phyloP scores from a whole-genome alignment of 169 alveolate species.

The Plasmodium knowlesi region DNA sequence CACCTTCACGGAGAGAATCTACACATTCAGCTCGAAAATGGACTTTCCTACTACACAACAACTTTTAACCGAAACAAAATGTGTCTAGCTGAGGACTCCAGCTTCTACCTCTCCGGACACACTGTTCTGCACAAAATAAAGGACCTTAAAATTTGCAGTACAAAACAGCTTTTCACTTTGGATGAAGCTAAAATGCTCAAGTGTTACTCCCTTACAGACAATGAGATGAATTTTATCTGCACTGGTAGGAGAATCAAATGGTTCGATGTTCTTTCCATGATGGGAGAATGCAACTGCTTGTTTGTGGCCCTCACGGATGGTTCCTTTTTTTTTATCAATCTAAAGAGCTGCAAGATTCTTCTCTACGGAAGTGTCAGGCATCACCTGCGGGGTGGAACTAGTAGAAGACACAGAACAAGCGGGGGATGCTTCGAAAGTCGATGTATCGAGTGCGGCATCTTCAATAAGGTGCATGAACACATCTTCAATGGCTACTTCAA shows the following conservation, averaged over 20 bases:
- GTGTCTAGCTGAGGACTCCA: neutral
- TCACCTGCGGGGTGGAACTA: neutral
- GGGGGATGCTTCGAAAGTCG: neutral
- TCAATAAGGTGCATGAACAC: conserved; percentile 35
- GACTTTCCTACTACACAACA: conserved; percentile 31
- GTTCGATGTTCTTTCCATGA: neutral
- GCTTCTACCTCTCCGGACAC: conserved; percentile 23
- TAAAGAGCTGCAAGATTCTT: conserved; percentile 9
- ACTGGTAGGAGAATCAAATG: neutral
- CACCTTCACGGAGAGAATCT: neutral
- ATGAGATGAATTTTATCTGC: conserved; percentile 1
- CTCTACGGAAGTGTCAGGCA: neutral
- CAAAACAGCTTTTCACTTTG: neutral
- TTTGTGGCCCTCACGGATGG: conserved; percentile 37
- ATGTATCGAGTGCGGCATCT: conserved; percentile 11
- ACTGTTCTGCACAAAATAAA: conserved; percentile 2
- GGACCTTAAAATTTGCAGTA: conserved; percentile 12
- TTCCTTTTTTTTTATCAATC: conserved; percentile 26
- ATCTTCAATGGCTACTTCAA: conserved; percentile 39
- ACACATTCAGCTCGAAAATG: conserved; percentile 20
- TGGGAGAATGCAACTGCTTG: conserved; percentile 14
- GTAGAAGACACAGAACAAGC: neutral
- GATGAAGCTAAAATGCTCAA: conserved; percentile 29
- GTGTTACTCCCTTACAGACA: neutral
- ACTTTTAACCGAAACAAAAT: neutral